A percentile compares a stretch with the other conserved stretches of the same genome.
These are phyloP conservation scores for Rhizoclosmatium globosum DNA, from an alignment of 192 early-diverging fungal genomes.

Conservation along the genomic window DNA sequence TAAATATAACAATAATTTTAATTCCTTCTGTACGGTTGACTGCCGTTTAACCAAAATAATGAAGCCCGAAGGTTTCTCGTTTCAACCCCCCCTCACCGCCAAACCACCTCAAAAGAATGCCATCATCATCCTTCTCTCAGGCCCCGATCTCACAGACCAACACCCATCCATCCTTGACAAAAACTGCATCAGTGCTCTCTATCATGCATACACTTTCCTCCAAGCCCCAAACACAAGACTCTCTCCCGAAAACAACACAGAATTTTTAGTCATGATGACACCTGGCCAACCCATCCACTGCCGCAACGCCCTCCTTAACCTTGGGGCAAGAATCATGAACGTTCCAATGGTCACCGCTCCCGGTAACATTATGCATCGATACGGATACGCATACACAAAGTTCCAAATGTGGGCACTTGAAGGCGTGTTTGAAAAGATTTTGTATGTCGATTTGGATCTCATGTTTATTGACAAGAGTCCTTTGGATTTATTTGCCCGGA, in stretches of 20 bases:
- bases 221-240: not conserved
- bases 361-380: not conserved
- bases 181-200: not conserved
- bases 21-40: too few relatives aligned
- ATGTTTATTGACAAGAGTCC: not conserved
- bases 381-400: conserved; percentile 6
- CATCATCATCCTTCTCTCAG: conserved; percentile 8
- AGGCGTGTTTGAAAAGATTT: not conserved
- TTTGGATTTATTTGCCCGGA: not conserved
- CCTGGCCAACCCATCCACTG: not conserved
- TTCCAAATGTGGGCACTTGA: conserved; percentile 19
- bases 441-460: not conserved
- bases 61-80: conserved; percentile 10
- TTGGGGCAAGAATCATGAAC: not conserved
- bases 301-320: not conserved
- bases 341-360: not conserved
- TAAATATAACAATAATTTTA: too few relatives aligned
- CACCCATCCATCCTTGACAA: not conserved
- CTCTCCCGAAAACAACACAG: conserved; percentile 7
- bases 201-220: conserved; percentile 17
- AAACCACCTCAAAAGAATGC: not conserved
- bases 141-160: not conserved
- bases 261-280: conserved; percentile 24
- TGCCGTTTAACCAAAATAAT: too few relatives aligned
- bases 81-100: not conserved